Percentiles rank a stretch among this genome's conserved stretches.
phyloP scores from a whole-genome alignment of 805 yeast genomes.

The Kodamaea leandrae region DNA sequence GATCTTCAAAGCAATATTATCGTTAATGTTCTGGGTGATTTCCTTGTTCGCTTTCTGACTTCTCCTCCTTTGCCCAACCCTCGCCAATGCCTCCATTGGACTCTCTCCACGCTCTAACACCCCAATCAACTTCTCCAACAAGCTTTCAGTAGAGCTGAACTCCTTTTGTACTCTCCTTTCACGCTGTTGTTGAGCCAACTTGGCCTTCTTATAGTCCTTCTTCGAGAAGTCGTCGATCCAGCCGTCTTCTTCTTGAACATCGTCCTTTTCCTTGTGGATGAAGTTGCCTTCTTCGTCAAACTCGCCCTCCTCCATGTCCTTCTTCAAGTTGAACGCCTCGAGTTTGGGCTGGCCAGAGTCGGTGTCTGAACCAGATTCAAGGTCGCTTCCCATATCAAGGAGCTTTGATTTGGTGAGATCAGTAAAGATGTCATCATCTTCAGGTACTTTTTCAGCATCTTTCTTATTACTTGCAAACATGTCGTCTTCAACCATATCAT shows the following conservation, averaged over 20 bases:
- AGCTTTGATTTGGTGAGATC: no score
- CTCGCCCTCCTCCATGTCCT: slow-evolving; percentile 57
- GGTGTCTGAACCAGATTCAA: slow-evolving; percentile 13
- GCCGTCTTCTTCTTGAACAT: slow-evolving; percentile 28
- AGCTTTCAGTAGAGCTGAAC: slow-evolving; percentile 14
- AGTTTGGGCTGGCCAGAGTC: slow-evolving; percentile 37
- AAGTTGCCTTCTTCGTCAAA: slow-evolving; percentile 64
- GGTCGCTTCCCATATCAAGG: slow-evolving; percentile 28
- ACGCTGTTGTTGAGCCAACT: slow-evolving; percentile 32
- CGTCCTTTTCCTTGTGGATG: slow-evolving; percentile 37
- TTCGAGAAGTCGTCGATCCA: slow-evolving; percentile 37
- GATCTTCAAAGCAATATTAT: slow-evolving; percentile 34
- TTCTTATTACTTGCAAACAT: slow-evolving; percentile 42
- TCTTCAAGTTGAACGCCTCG: slow-evolving; percentile 60
- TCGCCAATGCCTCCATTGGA: slow-evolving; percentile 52
- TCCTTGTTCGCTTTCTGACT: slow-evolving; percentile 13
- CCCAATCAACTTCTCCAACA: slow-evolving; percentile 34
- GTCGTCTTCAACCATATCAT: slow-evolving; percentile 30
- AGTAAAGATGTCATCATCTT: slow-evolving; percentile 4
- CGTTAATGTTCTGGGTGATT: background rate
- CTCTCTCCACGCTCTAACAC: slow-evolving; percentile 59
- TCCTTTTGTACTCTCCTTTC: slow-evolving; percentile 15
- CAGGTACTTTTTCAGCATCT: slow-evolving; percentile 11
- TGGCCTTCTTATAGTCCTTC: slow-evolving; percentile 41
- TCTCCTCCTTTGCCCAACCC: slow-evolving; percentile 26